Percentiles rank a stretch among this genome's conserved stretches.
Conservation (phyloP, 2,329 filamentous ascomycete genomes). For the Fusarium sp. region DNA sequence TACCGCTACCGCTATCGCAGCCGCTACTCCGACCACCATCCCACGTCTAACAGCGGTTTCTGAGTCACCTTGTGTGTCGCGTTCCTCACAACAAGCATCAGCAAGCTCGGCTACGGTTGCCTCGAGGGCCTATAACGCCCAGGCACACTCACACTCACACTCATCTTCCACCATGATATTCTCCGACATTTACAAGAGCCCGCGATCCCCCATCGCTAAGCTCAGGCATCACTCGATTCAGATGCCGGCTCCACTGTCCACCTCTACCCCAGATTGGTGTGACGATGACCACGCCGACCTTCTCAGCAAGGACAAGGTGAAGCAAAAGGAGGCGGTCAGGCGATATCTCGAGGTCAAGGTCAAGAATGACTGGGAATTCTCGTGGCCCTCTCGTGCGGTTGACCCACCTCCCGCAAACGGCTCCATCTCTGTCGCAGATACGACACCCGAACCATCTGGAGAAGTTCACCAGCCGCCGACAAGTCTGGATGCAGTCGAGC, state of each 20-base stretch:
- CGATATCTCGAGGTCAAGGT: slow-evolving; percentile 66
- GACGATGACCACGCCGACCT: slow-evolving; percentile 70
- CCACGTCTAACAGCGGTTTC: slow-evolving; percentile 16
- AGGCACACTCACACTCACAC: slow-evolving; percentile 13
- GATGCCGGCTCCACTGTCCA: slow-evolving; percentile 45
- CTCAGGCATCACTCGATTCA: slow-evolving; percentile 56
- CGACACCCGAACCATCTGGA: slow-evolving; percentile 14
- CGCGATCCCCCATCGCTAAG: slow-evolving; percentile 65
- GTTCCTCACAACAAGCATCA: slow-evolving; percentile 11
- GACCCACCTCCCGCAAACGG: slow-evolving; percentile 16
- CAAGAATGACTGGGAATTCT: slow-evolving; percentile 70
- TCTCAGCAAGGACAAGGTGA: slow-evolving; percentile 70
- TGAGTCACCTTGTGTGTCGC: slow-evolving; percentile 21
- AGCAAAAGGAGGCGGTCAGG: slow-evolving; percentile 72
- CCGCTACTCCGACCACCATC: slow-evolving; percentile 27
- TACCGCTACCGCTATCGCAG: slow-evolving; percentile 28
- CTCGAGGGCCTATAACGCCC: slow-evolving; percentile 34
- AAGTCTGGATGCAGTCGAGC: slow-evolving; percentile 23
- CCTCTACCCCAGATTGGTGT: slow-evolving; percentile 49
- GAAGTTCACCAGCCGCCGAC: background rate
- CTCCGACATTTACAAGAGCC: slow-evolving; percentile 69
- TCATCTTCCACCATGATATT: slow-evolving; percentile 62
- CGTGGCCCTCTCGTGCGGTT: slow-evolving; percentile 60
- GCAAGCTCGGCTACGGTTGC: slow-evolving; percentile 20
- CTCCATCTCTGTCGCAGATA: slow-evolving; percentile 10